Evolutionary conservation across 192 early-diverging fungal genomes (phyloP), one percentile per base, ranked within the genome.

Genomic region (Lobosporangium transversale): DNA sequence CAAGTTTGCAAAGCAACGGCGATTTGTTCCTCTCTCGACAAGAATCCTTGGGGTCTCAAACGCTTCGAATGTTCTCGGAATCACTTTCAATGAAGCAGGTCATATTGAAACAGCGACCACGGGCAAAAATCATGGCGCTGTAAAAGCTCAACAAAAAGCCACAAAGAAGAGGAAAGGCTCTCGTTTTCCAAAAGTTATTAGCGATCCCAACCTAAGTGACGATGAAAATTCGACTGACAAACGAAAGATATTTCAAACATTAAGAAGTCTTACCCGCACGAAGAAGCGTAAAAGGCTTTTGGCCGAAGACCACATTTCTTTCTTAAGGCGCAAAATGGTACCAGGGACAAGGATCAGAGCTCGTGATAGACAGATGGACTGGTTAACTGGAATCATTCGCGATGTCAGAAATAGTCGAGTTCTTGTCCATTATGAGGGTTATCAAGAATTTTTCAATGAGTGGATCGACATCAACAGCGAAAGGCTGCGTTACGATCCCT

Each of bases 391-490:
- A 0, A 64, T 67, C 17, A 84, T 90, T n/a, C 60, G 73, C n/a
- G 88, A 84, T 20, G 71, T 88, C 10, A 86, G 84, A 62, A 78
- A 86, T 26, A 89, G 86, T 40, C 68, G 88, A 35, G 75, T 89
- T 1, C 68, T 87, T 26, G 80, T 90, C 23, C 89, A 89, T 56
- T 90, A 90, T 59, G 74, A 78, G 23, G 86, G 86, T 6, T 86
- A 84, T 21, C 71, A 78, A 1, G 64, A 66, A 20, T 54, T 73
- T 42, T 86, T 85, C 59, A 86, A 90, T 53, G 89, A 90, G 64
- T 90, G 89, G 89, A 80, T 90, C 55, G 89, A 90, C 59, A 90
- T 90, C 71, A 90, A 87, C 56, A 88, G 87, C 23, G 84, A 90
- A 57, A 82, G 89, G 12, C 53, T 82, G 12, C 61, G 52, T 26